Percentiles rank a stretch among this genome's conserved stretches.
These are phyloP conservation scores for Hevea brasiliensis DNA, from an alignment of 345 rosid genomes.

Conservation along the genomic window DNA sequence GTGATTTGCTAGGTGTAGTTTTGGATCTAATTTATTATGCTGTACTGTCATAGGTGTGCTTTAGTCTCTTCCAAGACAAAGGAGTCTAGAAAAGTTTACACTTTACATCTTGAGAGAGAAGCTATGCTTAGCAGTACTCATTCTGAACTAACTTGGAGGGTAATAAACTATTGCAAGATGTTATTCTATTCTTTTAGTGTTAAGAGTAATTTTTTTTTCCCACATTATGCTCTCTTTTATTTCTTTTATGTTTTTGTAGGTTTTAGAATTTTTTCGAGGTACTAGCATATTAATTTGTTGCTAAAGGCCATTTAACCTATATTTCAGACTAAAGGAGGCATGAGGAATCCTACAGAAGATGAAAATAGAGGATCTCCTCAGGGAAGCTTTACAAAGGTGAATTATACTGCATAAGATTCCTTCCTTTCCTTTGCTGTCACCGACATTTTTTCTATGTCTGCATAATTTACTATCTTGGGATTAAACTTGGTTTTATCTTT, in stretches of 20 bases:
- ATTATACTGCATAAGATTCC: background rate
- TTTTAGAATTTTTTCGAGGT: background rate
- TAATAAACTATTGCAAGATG: constrained; percentile 20
- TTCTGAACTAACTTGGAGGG: constrained; percentile 54
- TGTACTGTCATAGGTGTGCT: constrained; percentile 40
- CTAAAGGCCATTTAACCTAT: background rate
- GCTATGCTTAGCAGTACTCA: constrained; percentile 40
- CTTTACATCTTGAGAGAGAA: constrained; percentile 51
- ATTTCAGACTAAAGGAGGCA: constrained; percentile 55
- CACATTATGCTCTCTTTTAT: background rate
- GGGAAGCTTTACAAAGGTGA: constrained; percentile 69
- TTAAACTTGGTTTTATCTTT: background rate
- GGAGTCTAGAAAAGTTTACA: constrained; percentile 52
- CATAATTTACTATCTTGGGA: background rate
- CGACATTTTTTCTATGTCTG: no score
- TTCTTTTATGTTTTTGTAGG: background rate
- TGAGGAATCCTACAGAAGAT: constrained; percentile 53
- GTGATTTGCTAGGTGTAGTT: background rate
- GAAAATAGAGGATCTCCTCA: constrained; percentile 53
- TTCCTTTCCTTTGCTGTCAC: background rate
- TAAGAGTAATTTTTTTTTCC: background rate
- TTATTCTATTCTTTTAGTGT: background rate
- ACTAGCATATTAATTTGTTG: constrained; percentile 4
- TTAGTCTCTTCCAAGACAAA: constrained; percentile 68
- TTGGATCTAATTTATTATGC: background rate